Evolutionary conservation across 257 asterid genomes (phyloP).

Genomic region (Cynanchum wilfordii): DNA sequence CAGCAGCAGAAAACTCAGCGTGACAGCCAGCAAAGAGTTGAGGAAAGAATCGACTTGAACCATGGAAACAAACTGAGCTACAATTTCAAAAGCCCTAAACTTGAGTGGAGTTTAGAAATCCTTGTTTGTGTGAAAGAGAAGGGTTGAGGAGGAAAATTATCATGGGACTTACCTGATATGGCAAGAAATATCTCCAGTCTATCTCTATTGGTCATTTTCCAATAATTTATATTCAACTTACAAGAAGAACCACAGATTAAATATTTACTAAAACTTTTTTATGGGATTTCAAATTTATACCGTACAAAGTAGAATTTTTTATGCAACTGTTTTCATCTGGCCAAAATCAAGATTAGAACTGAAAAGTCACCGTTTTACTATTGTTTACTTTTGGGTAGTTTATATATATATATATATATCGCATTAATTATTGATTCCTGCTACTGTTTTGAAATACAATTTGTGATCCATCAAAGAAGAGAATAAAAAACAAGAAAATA

Average conservation of each 20-base stretch:
- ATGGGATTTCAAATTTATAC: conserved; percentile 1
- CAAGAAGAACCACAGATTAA: conserved; percentile 10
- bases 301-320: background rate
- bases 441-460: background rate
- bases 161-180: conserved; percentile 31
- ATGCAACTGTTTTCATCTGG: background rate
- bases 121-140: background rate
- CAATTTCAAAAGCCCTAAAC: background rate
- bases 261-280: background rate
- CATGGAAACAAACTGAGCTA: conserved; percentile 9
- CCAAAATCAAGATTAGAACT: background rate
- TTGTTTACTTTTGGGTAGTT: background rate
- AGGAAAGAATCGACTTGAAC: conserved; percentile 6
- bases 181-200: conserved; percentile 22
- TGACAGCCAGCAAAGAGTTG: background rate
- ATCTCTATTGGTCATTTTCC: background rate
- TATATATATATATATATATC: background rate
- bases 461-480: background rate
- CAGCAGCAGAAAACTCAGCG: background rate
- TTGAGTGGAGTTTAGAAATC: background rate
- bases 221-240: conserved; percentile 2
- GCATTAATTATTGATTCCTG: background rate
- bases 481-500: too few relatives aligned
- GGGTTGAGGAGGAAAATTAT: conserved; percentile 10
- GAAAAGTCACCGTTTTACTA: background rate